phyloP scores from a whole-genome alignment of 345 rosid species.

The Pugionium dolabratum region DNA sequence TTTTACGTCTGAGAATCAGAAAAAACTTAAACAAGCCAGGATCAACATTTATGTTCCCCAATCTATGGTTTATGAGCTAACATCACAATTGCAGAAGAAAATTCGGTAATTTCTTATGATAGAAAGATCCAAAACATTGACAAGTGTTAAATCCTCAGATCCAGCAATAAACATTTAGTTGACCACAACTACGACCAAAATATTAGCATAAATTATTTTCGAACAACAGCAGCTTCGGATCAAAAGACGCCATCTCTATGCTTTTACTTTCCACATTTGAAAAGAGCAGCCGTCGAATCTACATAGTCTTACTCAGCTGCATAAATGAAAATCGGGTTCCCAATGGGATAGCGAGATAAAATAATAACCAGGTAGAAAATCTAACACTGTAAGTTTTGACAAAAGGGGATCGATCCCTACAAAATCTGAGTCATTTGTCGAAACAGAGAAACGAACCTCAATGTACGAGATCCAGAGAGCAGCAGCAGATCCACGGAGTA shows the following conservation, averaged over 20 bases:
- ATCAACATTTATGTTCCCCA: constrained; percentile 3
- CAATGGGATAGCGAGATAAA: constrained; percentile 23
- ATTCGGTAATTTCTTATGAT: not conserved
- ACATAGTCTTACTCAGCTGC: constrained; percentile 26
- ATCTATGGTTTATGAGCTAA: constrained; percentile 11
- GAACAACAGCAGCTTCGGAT: not conserved
- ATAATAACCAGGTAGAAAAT: not conserved
- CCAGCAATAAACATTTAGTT: constrained; percentile 16
- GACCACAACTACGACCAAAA: constrained; percentile 1
- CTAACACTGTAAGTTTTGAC: constrained; percentile 25
- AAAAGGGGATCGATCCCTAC: constrained; percentile 27
- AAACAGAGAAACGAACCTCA: constrained; percentile 40
- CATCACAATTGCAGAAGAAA: not conserved
- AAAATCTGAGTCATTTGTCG: constrained; percentile 1
- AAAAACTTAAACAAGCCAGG: not conserved
- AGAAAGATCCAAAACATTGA: not conserved
- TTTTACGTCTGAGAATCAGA: too few relatives aligned
- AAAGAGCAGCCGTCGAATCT: constrained; percentile 6
- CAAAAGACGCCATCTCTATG: constrained; percentile 21
- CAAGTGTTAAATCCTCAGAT: constrained; percentile 25
- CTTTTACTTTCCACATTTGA: constrained; percentile 16
- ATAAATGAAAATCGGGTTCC: not conserved
- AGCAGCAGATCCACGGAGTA: constrained; percentile 33
- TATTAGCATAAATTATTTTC: not conserved
- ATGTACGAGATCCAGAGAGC: constrained; percentile 16